Percentiles rank a stretch among this genome's conserved stretches.
Conservation (phyloP, 1,284 basidiomycete genomes). For the Golubevia pallescens region DNA sequence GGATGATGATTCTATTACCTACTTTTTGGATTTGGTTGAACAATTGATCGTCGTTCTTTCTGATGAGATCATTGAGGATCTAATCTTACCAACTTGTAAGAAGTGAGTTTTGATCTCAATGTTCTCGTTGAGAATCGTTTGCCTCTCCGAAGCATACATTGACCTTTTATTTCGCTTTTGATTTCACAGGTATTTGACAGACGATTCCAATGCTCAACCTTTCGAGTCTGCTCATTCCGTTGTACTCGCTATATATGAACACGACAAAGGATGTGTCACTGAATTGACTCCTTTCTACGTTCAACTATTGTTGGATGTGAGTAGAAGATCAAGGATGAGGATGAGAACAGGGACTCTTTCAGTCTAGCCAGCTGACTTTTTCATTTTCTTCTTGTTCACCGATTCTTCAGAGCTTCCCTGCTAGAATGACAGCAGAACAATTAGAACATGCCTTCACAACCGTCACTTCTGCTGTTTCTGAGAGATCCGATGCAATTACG, state of each 20-base stretch:
- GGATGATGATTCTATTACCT: constrained; percentile 20
- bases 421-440: constrained; percentile 29
- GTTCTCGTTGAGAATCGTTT: neutral
- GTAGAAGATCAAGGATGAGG: neutral
- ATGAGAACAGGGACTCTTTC: neutral
- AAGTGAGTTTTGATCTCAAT: constrained; percentile 13
- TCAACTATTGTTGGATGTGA: constrained; percentile 27
- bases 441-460: constrained; percentile 45
- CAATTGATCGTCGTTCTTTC: constrained; percentile 46
- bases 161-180: neutral
- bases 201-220: constrained; percentile 31
- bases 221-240: constrained; percentile 61
- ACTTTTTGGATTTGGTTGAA: constrained; percentile 51
- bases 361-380: neutral
- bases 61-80: constrained; percentile 40
- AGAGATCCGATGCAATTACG: constrained; percentile 42
- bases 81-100: constrained; percentile 37
- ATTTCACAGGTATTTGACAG: constrained; percentile 26
- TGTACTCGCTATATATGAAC: constrained; percentile 41
- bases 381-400: neutral
- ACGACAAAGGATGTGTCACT: constrained; percentile 28
- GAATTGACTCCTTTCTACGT: constrained; percentile 54
- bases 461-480: constrained; percentile 43
- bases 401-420: constrained; percentile 18
- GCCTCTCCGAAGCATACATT: no score